These are phyloP conservation scores for Agaricus subrufescens DNA, from an alignment of 768 basidiomycete species.

Conservation along the genomic window DNA sequence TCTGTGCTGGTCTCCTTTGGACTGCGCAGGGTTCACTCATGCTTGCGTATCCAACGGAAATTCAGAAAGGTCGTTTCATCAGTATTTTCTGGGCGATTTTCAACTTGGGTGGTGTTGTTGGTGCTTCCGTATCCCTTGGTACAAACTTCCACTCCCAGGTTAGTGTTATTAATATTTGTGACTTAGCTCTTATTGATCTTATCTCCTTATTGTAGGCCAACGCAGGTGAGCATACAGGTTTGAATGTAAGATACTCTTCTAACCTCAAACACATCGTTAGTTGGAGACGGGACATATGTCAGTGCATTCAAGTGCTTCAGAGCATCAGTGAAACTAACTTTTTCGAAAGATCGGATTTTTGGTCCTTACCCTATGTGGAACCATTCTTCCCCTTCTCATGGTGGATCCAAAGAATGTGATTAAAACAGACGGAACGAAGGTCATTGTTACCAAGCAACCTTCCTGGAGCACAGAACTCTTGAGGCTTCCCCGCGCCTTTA, in stretches of 20 bases:
- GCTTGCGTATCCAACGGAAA: slow-evolving; percentile 79
- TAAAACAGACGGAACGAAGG: slow-evolving; percentile 70
- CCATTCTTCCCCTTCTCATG: slow-evolving; percentile 64
- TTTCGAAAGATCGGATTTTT: slow-evolving; percentile 64
- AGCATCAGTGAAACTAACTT: neutral
- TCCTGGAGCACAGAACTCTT: slow-evolving; percentile 68
- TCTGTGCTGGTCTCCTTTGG: slow-evolving; percentile 73
- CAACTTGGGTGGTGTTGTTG: slow-evolving; percentile 77
- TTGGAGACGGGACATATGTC: slow-evolving; percentile 74
- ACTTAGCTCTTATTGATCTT: slow-evolving; percentile 15
- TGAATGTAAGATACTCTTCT: neutral
- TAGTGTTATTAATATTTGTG: slow-evolving; percentile 16
- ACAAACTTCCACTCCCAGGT: slow-evolving; percentile 64
- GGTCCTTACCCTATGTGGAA: slow-evolving; percentile 65
- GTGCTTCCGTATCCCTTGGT: slow-evolving; percentile 69
- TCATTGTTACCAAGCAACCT: slow-evolving; percentile 59
- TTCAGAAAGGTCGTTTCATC: slow-evolving; percentile 73
- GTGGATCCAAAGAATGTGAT: slow-evolving; percentile 68
- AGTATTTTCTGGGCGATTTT: slow-evolving; percentile 84
- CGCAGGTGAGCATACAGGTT: slow-evolving; percentile 27
- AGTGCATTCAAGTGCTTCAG: slow-evolving; percentile 18
- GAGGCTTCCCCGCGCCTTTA: slow-evolving; percentile 63
- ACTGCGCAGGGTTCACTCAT: slow-evolving; percentile 83
- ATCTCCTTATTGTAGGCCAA: slow-evolving; percentile 23
- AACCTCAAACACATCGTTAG: slow-evolving; percentile 24